phyloP scores from a whole-genome alignment of 192 early-diverging fungal genomes.

The Mortierella alpina region DNA sequence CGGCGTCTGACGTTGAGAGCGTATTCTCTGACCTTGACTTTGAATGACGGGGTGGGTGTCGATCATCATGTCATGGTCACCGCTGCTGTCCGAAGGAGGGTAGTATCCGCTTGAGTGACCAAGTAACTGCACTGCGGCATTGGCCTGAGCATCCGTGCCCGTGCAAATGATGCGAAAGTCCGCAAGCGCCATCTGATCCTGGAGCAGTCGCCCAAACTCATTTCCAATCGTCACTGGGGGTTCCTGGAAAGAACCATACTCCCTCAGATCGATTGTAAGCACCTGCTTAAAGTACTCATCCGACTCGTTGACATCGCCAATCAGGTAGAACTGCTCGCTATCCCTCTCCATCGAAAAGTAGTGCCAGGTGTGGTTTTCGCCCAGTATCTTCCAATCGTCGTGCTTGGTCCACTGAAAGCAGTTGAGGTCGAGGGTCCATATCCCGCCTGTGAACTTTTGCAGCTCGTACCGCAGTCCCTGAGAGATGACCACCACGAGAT shows the following conservation, averaged over 20 bases:
- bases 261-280: conserved; percentile 66
- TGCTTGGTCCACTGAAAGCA: conserved; percentile 66
- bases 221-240: conserved; percentile 61
- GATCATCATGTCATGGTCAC: conserved; percentile 46
- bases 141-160: conserved; percentile 28
- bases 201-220: conserved; percentile 60
- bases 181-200: conserved; percentile 53
- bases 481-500: conserved; percentile 67
- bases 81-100: conserved; percentile 24
- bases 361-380: conserved; percentile 64
- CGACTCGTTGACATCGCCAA: conserved; percentile 67
- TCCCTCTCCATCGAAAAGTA: conserved; percentile 69
- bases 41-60: conserved; percentile 37
- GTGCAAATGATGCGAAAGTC: conserved; percentile 50
- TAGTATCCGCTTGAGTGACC: conserved; percentile 15
- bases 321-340: conserved; percentile 60
- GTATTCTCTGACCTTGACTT: neutral
- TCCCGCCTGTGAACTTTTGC: conserved; percentile 60
- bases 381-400: conserved; percentile 55
- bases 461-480: conserved; percentile 50
- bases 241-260: conserved; percentile 64
- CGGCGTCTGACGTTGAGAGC: conserved; percentile 25
- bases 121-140: conserved; percentile 4
- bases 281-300: conserved; percentile 70
- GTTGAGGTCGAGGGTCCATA: conserved; percentile 70